Percentiles rank a stretch among this genome's conserved stretches.
Conservation (phyloP, 2,329 filamentous ascomycete genomes). For the Trichoderma sp. region DNA sequence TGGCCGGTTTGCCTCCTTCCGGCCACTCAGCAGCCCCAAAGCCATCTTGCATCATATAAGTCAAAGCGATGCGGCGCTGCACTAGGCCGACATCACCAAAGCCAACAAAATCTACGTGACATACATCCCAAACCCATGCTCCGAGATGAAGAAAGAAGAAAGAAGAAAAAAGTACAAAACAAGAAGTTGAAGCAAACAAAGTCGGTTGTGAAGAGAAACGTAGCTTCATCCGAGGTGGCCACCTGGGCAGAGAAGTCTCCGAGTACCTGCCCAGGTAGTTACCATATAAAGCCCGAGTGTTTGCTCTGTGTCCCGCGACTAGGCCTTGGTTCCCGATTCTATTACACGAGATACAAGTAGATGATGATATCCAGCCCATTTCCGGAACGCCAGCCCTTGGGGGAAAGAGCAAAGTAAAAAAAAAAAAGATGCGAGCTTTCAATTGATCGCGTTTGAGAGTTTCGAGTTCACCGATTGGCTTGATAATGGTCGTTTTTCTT, state of each 20-base stretch:
- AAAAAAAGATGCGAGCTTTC: neutral
- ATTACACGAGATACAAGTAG: neutral
- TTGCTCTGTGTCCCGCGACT: neutral
- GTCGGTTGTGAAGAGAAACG: neutral
- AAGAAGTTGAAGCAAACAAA: neutral
- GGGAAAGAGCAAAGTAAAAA: neutral
- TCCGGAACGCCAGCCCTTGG: slow-evolving; percentile 25
- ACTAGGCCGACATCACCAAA: slow-evolving; percentile 26
- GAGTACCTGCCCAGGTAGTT: neutral
- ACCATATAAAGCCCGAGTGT: neutral
- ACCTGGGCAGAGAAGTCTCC: neutral
- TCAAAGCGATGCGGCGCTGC: slow-evolving; percentile 20
- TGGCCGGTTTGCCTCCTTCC: neutral
- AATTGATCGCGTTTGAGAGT: neutral
- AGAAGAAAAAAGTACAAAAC: neutral
- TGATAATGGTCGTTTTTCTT: neutral
- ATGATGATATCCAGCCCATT: slow-evolving; percentile 18
- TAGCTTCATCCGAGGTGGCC: neutral
- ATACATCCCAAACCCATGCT: slow-evolving; percentile 15
- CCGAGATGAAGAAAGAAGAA: neutral
- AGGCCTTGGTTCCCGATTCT: neutral
- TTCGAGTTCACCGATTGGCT: neutral
- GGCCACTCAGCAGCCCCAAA: neutral
- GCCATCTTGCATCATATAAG: slow-evolving; percentile 12
- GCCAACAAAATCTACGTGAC: slow-evolving; percentile 17